Percentiles rank a stretch among this genome's conserved stretches.
These are phyloP conservation scores for Tulasnella calospora DNA, from an alignment of 768 basidiomycete genomes.

Conservation along the genomic window DNA sequence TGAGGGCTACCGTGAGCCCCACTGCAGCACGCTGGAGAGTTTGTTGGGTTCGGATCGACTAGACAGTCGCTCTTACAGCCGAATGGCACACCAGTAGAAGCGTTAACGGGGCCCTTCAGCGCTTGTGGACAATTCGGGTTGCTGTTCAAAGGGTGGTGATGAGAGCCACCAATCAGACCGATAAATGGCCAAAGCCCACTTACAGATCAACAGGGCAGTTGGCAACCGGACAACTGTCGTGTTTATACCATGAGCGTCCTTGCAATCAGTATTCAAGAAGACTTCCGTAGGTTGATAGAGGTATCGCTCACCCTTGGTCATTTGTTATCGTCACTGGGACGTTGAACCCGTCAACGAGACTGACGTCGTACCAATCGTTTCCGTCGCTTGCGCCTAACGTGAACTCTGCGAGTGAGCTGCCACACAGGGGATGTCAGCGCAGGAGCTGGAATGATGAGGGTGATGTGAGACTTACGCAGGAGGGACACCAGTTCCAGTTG, in stretches of 20 bases:
- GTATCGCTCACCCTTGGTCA: not conserved
- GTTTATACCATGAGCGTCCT: not conserved
- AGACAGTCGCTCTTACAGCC: constrained; percentile 28
- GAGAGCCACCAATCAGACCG: not conserved
- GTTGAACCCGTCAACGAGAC: constrained; percentile 30
- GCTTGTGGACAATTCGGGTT: constrained; percentile 17
- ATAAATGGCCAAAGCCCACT: too few species aligned
- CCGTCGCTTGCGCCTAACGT: constrained; percentile 10
- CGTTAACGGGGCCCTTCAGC: constrained; percentile 24
- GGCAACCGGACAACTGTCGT: constrained; percentile 11
- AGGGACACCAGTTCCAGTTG: constrained; percentile 38
- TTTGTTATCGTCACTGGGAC: constrained; percentile 26
- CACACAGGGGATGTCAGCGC: not conserved
- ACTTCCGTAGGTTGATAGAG: too few species aligned
- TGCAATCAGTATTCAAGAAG: not conserved
- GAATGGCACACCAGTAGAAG: constrained; percentile 19
- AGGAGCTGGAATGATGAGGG: not conserved
- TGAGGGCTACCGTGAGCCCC: constrained; percentile 28
- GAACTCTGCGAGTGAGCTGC: constrained; percentile 17
- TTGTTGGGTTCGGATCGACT: constrained; percentile 25
- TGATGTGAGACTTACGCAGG: constrained; percentile 23
- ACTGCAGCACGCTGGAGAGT: constrained; percentile 25
- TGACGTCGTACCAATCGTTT: constrained; percentile 26
- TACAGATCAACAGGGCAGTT: constrained; percentile 26
- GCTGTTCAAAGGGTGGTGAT: not conserved